Conservation (phyloP, 768 basidiomycete genomes). For the Tylopilus plumbeoviolaceoides region DNA sequence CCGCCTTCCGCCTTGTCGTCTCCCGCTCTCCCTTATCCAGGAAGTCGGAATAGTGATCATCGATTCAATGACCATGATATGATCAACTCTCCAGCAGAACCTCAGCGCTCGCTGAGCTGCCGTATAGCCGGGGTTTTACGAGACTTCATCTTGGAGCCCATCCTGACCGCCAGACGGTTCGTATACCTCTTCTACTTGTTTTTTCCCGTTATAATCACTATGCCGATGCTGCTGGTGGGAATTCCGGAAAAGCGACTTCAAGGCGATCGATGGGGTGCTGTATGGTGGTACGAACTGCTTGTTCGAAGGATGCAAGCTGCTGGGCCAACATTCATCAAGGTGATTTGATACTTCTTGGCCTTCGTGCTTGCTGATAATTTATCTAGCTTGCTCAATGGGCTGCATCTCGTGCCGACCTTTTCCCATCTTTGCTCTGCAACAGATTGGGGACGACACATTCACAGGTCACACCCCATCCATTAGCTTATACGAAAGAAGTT, state of each 20-base stretch:
- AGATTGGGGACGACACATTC: constrained; percentile 86
- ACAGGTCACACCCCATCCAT: constrained; percentile 73
- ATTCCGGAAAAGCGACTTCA: constrained; percentile 48
- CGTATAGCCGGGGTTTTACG: constrained; percentile 47
- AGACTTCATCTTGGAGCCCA: constrained; percentile 72
- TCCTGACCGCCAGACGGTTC: constrained; percentile 81
- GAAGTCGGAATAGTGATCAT: constrained; percentile 7
- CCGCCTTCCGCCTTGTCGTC: constrained; percentile 49
- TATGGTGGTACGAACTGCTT: constrained; percentile 96
- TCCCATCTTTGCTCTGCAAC: constrained; percentile 82
- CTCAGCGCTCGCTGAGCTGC: constrained; percentile 42
- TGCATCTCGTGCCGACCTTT: constrained; percentile 89
- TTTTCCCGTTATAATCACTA: constrained; percentile 76
- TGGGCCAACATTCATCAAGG: constrained; percentile 97
- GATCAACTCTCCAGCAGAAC: constrained; percentile 70
- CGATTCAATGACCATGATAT: constrained; percentile 28
- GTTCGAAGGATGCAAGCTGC: constrained; percentile 89
- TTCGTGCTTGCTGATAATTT: constrained; percentile 8
- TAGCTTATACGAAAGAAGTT: constrained; percentile 73
- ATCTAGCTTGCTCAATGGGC: constrained; percentile 95
- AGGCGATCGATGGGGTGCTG: constrained; percentile 86
- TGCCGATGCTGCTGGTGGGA: constrained; percentile 80
- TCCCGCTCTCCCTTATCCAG: constrained; percentile 40
- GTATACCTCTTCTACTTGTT: constrained; percentile 80
- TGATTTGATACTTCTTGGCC: constrained; percentile 28